Percentiles rank a stretch among this genome's conserved stretches.
Evolutionary conservation across 495 filamentous ascomycete species (phyloP).

Genomic region (Massariosphaeria phaeospora): DNA sequence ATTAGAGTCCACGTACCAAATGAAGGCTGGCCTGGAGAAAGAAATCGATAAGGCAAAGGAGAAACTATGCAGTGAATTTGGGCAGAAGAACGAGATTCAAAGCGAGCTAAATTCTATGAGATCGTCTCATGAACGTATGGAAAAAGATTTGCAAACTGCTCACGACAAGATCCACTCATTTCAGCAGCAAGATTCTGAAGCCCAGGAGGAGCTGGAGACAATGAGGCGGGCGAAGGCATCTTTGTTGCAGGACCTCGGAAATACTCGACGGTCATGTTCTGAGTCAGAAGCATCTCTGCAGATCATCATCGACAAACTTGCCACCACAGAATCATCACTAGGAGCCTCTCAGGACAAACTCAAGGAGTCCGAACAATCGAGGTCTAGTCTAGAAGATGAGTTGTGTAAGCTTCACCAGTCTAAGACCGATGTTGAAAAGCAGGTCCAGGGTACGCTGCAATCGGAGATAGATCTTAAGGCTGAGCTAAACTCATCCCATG

Average conservation of each 20-base stretch:
- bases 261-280: neutral
- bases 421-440: conserved; percentile 2
- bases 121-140: neutral
- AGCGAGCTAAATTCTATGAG: conserved; percentile 14
- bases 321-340: neutral
- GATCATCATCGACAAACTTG: conserved; percentile 1
- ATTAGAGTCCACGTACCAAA: neutral
- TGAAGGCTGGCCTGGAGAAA: conserved; percentile 2
- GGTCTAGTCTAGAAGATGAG: neutral
- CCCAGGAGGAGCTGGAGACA: conserved; percentile 1
- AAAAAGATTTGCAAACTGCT: conserved; percentile 13
- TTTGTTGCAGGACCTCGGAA: neutral
- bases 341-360: conserved; percentile 3
- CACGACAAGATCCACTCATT: conserved; percentile 12
- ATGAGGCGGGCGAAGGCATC: neutral
- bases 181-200: neutral
- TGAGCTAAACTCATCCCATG: neutral
- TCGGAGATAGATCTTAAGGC: conserved; percentile 3
- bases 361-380: neutral
- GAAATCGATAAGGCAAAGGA: conserved; percentile 12
- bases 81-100: conserved; percentile 1
- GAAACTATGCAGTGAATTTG: neutral
- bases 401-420: neutral
- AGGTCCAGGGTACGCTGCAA: neutral
- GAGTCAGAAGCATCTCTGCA: conserved; percentile 1